These are phyloP conservation scores for Wickerhamomyces alni DNA, from an alignment of 805 yeast species.

Conservation along the genomic window DNA sequence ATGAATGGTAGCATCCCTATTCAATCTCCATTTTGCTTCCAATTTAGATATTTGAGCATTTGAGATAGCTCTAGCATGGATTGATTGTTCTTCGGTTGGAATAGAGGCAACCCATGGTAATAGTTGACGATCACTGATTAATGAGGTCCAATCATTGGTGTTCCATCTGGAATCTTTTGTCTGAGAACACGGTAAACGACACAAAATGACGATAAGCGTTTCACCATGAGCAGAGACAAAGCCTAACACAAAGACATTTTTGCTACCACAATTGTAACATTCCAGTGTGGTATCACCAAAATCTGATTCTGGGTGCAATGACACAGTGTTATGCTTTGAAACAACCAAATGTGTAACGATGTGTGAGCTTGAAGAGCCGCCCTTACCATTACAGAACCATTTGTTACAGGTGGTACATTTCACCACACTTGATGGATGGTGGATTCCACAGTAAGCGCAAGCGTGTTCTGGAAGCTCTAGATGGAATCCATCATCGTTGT, in stretches of 20 bases:
- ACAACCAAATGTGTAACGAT: slow-evolving; percentile 80
- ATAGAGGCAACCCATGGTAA: slow-evolving; percentile 75
- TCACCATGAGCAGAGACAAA: slow-evolving; percentile 84
- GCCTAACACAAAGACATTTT: slow-evolving; percentile 75
- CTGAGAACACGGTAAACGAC: slow-evolving; percentile 86
- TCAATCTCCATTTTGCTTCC: slow-evolving; percentile 77
- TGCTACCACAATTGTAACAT: slow-evolving; percentile 85
- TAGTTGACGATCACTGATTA: slow-evolving; percentile 74
- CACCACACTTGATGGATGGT: slow-evolving; percentile 57
- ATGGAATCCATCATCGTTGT: slow-evolving; percentile 1
- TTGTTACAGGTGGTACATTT: slow-evolving; percentile 71
- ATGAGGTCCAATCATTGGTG: slow-evolving; percentile 78
- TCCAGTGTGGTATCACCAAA: slow-evolving; percentile 84
- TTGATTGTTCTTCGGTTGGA: slow-evolving; percentile 59
- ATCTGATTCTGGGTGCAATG: slow-evolving; percentile 73
- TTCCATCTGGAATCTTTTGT: slow-evolving; percentile 78
- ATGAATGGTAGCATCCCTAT: slow-evolving; percentile 63
- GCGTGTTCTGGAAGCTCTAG: slow-evolving; percentile 32
- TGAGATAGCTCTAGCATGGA: slow-evolving; percentile 50
- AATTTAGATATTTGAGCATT: slow-evolving; percentile 62
- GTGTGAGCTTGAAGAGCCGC: slow-evolving; percentile 60
- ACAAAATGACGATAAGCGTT: slow-evolving; percentile 78
- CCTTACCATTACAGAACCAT: slow-evolving; percentile 86
- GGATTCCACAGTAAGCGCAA: slow-evolving; percentile 71
- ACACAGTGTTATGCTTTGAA: slow-evolving; percentile 68